These are phyloP conservation scores for Dictyostelium brefeldianum DNA, from an alignment of 78 protist genomes.

Conservation along the genomic window DNA sequence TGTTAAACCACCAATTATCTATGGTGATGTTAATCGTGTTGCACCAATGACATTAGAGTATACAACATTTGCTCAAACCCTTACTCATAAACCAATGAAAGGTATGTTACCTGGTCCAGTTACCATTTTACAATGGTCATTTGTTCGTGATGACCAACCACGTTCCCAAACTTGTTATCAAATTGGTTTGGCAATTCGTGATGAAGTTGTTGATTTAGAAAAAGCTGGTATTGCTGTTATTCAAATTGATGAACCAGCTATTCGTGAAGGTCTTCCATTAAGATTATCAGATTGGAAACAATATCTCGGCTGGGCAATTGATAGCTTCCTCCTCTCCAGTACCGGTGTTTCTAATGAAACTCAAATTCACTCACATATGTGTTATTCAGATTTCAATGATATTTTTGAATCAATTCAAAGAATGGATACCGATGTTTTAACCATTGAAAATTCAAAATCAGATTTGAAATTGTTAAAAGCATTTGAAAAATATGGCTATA, in stretches of 20 bases:
- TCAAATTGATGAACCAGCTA: slow-evolving; percentile 93
- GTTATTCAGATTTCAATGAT: slow-evolving; percentile 90
- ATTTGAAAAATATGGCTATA: slow-evolving; percentile 79
- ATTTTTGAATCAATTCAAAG: slow-evolving; percentile 80
- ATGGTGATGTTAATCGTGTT: slow-evolving; percentile 83
- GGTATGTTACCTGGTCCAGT: slow-evolving; percentile 94
- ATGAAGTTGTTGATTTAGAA: slow-evolving; percentile 90
- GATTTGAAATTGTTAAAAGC: slow-evolving; percentile 80
- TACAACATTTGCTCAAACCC: slow-evolving; percentile 79
- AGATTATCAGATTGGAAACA: slow-evolving; percentile 61
- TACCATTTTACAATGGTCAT: slow-evolving; percentile 92
- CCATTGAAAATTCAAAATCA: slow-evolving; percentile 85
- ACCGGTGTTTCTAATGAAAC: slow-evolving; percentile 70
- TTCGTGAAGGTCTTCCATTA: slow-evolving; percentile 92
- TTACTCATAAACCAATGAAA: slow-evolving; percentile 86
- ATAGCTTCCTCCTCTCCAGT: slow-evolving; percentile 73
- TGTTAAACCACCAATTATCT: slow-evolving; percentile 91
- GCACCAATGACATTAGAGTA: slow-evolving; percentile 83
- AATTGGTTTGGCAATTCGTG: slow-evolving; percentile 89
- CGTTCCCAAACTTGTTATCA: slow-evolving; percentile 77
- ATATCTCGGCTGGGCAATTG: slow-evolving; percentile 85
- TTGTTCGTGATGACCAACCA: slow-evolving; percentile 87
- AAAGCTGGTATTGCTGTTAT: slow-evolving; percentile 73
- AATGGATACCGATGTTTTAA: slow-evolving; percentile 88
- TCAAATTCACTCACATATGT: slow-evolving; percentile 92